These are phyloP conservation scores for Scedosporium minutisporum DNA, from an alignment of 2,329 filamentous ascomycete species.

Conservation along the genomic window DNA sequence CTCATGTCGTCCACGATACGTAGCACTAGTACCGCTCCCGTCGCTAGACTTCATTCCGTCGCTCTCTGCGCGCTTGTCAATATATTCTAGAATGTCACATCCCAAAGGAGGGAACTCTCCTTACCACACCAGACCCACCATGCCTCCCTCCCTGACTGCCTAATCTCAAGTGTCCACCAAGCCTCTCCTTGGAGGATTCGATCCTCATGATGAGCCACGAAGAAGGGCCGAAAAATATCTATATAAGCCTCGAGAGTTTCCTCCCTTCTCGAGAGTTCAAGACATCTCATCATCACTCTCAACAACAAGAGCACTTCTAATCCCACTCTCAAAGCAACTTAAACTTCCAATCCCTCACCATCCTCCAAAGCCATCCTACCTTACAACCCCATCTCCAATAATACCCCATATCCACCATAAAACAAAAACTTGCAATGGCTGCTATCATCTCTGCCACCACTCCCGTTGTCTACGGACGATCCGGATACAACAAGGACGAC, in stretches of 20 bases:
- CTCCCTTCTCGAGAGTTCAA: not conserved
- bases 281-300: conserved; percentile 5
- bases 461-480: conserved; percentile 13
- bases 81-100: no score
- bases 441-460: conserved; percentile 16
- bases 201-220: not conserved
- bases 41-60: no score
- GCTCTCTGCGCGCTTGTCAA: no score
- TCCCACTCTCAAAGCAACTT: not conserved
- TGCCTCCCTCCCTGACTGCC: not conserved
- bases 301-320: not conserved
- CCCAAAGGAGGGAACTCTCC: no score
- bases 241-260: conserved; percentile 1
- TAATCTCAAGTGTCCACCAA: not conserved
- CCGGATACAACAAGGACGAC: conserved; percentile 6
- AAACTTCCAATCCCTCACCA: not conserved
- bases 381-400: not conserved
- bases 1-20: not conserved
- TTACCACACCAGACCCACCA: not conserved
- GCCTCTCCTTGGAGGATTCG: not conserved
- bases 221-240: not conserved
- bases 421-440: conserved; percentile 15
- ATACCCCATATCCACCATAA: not conserved
- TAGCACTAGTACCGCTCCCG: not conserved
- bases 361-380: not conserved